phyloP scores from a whole-genome alignment of 345 rosid genomes.

The Fremontodendron californicum region DNA sequence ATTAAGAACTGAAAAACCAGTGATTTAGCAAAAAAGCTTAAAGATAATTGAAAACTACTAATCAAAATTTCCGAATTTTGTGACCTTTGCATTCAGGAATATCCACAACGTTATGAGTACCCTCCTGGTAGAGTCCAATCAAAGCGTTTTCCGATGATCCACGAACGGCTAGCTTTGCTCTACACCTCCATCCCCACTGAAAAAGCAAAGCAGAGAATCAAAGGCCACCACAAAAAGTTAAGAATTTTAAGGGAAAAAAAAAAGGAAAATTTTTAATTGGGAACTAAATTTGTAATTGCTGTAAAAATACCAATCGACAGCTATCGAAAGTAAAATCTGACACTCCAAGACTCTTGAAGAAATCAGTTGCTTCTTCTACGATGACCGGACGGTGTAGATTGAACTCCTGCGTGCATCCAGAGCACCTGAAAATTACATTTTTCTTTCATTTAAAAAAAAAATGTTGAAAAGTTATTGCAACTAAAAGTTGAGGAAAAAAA shows the following conservation, averaged over 20 bases:
- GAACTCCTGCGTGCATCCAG: conserved; percentile 88
- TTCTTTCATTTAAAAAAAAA: background rate
- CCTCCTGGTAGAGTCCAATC: conserved; percentile 85
- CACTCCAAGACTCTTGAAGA: conserved; percentile 59
- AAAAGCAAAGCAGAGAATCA: conserved; percentile 14
- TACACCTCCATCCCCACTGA: conserved; percentile 95
- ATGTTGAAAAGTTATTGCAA: background rate
- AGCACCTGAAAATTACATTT: conserved; percentile 48
- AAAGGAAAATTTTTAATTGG: conserved; percentile 2
- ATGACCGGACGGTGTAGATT: conserved; percentile 72
- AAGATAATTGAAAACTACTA: background rate
- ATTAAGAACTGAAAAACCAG: background rate
- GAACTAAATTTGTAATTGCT: background rate
- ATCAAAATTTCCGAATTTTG: background rate
- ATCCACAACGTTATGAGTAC: conserved; percentile 78
- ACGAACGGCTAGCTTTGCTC: conserved; percentile 91
- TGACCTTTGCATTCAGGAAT: conserved; percentile 84
- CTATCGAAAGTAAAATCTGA: conserved; percentile 84
- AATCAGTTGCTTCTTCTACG: conserved; percentile 67
- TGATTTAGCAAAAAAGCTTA: background rate
- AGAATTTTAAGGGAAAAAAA: background rate
- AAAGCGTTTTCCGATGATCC: conserved; percentile 60
- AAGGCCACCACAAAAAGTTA: conserved; percentile 6
- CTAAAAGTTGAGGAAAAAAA: background rate
- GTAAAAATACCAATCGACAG: conserved; percentile 56